phyloP scores from a whole-genome alignment of 768 basidiomycete species.

The Kwoniella pini region DNA sequence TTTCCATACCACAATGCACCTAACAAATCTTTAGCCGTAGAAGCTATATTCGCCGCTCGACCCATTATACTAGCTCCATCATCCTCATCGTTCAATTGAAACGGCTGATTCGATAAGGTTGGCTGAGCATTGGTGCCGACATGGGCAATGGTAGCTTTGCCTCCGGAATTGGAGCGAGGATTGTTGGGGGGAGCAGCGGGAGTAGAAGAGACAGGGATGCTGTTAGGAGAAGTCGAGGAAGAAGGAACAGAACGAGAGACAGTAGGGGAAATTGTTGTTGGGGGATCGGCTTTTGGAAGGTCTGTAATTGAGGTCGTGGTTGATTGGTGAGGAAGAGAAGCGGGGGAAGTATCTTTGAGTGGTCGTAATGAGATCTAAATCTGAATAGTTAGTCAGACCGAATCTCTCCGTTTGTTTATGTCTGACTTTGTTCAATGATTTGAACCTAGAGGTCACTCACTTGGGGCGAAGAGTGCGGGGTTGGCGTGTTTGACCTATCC shows the following conservation, averaged over 20 bases:
- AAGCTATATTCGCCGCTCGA: slow-evolving; percentile 75
- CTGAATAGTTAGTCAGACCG: slow-evolving; percentile 34
- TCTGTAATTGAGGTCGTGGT: slow-evolving; percentile 19
- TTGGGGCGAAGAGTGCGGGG: slow-evolving; percentile 54
- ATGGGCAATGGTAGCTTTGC: slow-evolving; percentile 35
- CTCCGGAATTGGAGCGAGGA: slow-evolving; percentile 12
- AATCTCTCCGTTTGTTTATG: slow-evolving; percentile 7
- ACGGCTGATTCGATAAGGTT: slow-evolving; percentile 22
- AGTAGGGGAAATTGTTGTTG: slow-evolving; percentile 19
- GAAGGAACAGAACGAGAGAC: slow-evolving; percentile 4
- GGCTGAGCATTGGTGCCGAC: slow-evolving; percentile 41
- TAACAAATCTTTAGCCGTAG: slow-evolving; percentile 73
- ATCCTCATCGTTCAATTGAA: slow-evolving; percentile 15
- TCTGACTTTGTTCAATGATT: neutral
- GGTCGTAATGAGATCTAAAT: slow-evolving; percentile 49
- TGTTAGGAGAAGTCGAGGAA: neutral
- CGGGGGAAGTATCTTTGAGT: slow-evolving; percentile 51
- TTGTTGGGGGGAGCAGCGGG: neutral
- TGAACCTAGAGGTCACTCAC: slow-evolving; percentile 29
- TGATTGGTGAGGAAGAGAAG: slow-evolving; percentile 51
- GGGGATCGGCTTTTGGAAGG: slow-evolving; percentile 26
- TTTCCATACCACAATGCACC: slow-evolving; percentile 63
- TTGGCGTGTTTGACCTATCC: slow-evolving; percentile 44
- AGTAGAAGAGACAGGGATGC: neutral
- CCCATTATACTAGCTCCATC: slow-evolving; percentile 60